Base-by-base conservation (phyloP, 495 filamentous ascomycete species). In the Aspergillus carlsbadensis region DNA sequence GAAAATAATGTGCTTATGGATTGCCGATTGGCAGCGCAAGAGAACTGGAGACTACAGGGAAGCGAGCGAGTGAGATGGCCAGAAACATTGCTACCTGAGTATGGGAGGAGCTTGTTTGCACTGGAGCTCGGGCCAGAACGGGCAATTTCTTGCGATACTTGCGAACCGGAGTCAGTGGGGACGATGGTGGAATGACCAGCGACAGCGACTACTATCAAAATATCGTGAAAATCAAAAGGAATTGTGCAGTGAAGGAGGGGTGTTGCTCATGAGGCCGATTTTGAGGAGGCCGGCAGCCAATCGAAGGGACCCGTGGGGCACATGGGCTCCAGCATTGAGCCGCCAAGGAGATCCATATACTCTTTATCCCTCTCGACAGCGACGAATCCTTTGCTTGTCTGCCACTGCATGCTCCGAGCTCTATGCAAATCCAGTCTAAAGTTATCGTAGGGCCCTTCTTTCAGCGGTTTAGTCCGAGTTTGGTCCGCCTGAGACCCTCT, bases 341-440 rank as follows among this genome's bases (percentile, higher is more conserved):
- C 37, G 37, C 37, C 37, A 41, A 18, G 37, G 6, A 17, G 42
- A 31, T 26, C 8, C 22, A n/a, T n/a, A 26, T 10, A 31, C 45
- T 29, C 5, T 10, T 15, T 3, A 33, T 2, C 10, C 26, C 45
- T 20, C 15, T 18, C 22, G n/a, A 6, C n/a, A 31, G 26, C 31
- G 47, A 50, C 47, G 47, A 50, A 50, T 50, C 47, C 33, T 50
- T 24, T 39, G 5, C 15, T 39, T 39, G 13, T 39, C 36, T 39
- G 11, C 13, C 13, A 10, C 5, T 17, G 36, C 36, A 39, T 39
- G 36, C 36, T 14, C 36, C 36, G 11, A 10, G 15, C 36, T 14
- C 11, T 5, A 39, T 14, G 11, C 11, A 14, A 5, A 3, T 39
- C 5, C 15, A 39, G 36, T 17, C 36, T 39, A 39, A 14, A 39